A percentile compares a stretch with the other conserved stretches of the same genome.
Evolutionary conservation across 768 basidiomycete species (phyloP).

Genomic region (Lentinula sp.): DNA sequence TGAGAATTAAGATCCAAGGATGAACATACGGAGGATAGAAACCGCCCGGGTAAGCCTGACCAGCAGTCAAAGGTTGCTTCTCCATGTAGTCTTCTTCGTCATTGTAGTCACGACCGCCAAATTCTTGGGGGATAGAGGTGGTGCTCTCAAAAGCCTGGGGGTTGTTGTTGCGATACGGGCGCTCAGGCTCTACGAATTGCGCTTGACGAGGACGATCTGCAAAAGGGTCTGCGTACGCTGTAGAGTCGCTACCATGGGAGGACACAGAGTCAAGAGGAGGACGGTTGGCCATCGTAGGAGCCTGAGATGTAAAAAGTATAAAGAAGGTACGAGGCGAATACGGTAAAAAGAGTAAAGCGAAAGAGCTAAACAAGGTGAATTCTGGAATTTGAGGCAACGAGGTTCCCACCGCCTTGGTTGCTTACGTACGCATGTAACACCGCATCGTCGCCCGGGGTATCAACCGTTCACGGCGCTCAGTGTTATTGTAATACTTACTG

Average conservation of each 20-base stretch:
- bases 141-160: constrained; percentile 54
- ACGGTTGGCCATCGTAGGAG: constrained; percentile 32
- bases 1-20: background rate
- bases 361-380: background rate
- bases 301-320: background rate
- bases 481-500: too few relatives aligned
- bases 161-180: constrained; percentile 29
- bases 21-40: constrained; percentile 73
- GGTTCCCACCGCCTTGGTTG: background rate
- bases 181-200: constrained; percentile 53
- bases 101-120: constrained; percentile 35
- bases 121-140: constrained; percentile 47
- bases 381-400: background rate
- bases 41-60: constrained; percentile 48
- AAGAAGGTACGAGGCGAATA: background rate
- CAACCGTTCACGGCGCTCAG: too few relatives aligned
- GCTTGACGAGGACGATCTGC: constrained; percentile 58
- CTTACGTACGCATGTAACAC: background rate
- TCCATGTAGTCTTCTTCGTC: constrained; percentile 70
- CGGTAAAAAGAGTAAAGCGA: background rate
- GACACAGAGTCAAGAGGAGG: constrained; percentile 29
- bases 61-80: constrained; percentile 68
- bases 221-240: constrained; percentile 58
- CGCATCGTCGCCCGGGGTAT: background rate
- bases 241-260: constrained; percentile 15